Base-by-base conservation (phyloP, 2,329 filamentous ascomycete genomes). In the Magnaporthales sp. region DNA sequence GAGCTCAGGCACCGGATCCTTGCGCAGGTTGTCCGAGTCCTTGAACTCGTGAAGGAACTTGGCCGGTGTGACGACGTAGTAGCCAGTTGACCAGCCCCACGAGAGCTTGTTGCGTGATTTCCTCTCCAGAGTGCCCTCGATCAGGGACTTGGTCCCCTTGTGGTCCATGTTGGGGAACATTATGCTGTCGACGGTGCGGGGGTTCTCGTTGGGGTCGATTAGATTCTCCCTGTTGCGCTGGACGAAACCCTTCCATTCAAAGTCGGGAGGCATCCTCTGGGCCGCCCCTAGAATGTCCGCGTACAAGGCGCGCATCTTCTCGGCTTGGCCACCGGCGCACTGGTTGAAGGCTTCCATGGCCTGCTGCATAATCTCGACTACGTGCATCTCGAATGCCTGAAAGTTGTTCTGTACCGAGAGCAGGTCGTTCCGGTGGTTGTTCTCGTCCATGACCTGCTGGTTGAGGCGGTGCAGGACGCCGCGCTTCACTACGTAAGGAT, bases 11-110 rank as follows among this genome's bases (percentile, higher is more conserved):
- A 85, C 83, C 10, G 92, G 92, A 69, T 96, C 92, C 72, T 86
- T 79, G 63, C 84, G 83, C 65, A 84, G 71, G 73, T 88, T 85
- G 73, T 98, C 94, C 75, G 91, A 90, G 74, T 96, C 93, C 80
- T 96, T 96, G 84, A 96, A 99, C 78, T 97, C 93, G 80, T 99
- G 95, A 67, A 99, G 80, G 79, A 90, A 99, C 74, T 91, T 92
- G 67, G 91, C 86, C 0, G 92, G 91, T 0, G 93, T 96, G 63
- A 98, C 87, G 67, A 95, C 94, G 75, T 97, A 99, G 83, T 96
- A 97, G 67, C 86, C 87, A 0, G 91, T 86, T 69, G 87, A 89
- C 78, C 91, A 95, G 67, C 90, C 90, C 78, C 90, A 87, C 24
- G 85, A 85, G 32, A 92, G 86, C 78, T 96, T 89, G 77, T 96